phyloP scores from a whole-genome alignment of 2,329 filamentous ascomycete species.

The Xylariaceae sp. region DNA sequence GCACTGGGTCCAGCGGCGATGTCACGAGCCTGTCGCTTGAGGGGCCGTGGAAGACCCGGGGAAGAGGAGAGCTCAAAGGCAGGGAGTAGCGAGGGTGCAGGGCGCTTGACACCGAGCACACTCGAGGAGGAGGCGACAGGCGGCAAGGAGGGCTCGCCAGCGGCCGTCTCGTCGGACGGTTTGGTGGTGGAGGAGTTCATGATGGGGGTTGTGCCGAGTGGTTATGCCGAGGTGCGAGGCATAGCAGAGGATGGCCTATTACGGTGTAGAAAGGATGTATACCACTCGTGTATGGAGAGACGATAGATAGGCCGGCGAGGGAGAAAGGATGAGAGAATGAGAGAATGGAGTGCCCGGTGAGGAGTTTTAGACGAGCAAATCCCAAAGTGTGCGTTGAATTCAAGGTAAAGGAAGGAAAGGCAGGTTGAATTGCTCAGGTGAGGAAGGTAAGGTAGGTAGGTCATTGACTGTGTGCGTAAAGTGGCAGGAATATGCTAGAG shows the following conservation, averaged over 20 bases:
- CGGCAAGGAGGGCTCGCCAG: constrained; percentile 36
- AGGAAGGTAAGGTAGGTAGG: constrained; percentile 1
- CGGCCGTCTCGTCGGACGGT: constrained; percentile 28
- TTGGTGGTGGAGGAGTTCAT: constrained; percentile 29
- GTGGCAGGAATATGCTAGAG: constrained; percentile 16
- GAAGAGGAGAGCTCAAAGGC: constrained; percentile 81
- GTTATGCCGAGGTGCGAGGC: neutral
- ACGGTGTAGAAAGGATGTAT: too few species aligned
- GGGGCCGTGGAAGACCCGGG: constrained; percentile 63
- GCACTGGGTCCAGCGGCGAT: constrained; percentile 38
- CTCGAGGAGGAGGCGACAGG: constrained; percentile 23
- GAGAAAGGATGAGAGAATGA: too few species aligned
- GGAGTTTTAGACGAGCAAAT: too few species aligned
- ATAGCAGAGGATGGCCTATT: too few species aligned
- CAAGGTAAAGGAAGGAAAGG: too few species aligned
- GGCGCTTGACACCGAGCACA: constrained; percentile 52
- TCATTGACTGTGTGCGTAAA: constrained; percentile 6
- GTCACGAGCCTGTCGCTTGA: constrained; percentile 60
- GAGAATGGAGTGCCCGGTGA: too few species aligned
- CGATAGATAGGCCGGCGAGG: too few species aligned
- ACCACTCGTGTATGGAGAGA: too few species aligned
- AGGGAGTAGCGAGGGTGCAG: constrained; percentile 66
- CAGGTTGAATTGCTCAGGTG: too few species aligned
- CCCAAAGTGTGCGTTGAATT: too few species aligned
- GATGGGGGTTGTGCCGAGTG: constrained; percentile 9